These are phyloP conservation scores for Clausena lansium DNA, from an alignment of 345 rosid genomes.

Conservation along the genomic window DNA sequence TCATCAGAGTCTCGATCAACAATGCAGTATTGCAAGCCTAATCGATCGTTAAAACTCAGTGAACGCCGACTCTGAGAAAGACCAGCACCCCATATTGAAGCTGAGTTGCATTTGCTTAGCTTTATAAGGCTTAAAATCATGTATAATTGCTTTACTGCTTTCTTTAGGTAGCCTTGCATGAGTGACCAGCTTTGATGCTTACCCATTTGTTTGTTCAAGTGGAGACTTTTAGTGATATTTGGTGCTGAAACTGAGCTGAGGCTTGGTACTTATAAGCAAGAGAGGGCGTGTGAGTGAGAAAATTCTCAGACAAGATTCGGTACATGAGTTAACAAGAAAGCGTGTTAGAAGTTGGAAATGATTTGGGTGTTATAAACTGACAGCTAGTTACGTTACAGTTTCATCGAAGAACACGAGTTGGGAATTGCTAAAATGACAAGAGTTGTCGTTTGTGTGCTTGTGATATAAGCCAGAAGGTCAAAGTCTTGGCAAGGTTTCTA, in stretches of 20 bases:
- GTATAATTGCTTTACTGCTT: slow-evolving; percentile 26
- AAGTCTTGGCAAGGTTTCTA: not conserved
- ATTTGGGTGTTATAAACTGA: not conserved
- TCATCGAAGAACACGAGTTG: not conserved
- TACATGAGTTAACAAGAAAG: not conserved
- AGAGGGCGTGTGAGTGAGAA: not conserved
- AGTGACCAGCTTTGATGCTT: slow-evolving; percentile 8
- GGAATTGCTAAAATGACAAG: not conserved
- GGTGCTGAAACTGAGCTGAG: not conserved
- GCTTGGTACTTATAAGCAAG: slow-evolving; percentile 1
- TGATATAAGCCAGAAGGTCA: not conserved
- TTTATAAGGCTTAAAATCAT: slow-evolving; percentile 14
- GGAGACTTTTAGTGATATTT: too few relatives aligned
- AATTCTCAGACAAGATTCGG: slow-evolving; percentile 12
- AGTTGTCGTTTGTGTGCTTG: not conserved
- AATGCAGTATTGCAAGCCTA: slow-evolving; percentile 25
- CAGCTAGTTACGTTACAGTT: not conserved
- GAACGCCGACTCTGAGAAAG: not conserved
- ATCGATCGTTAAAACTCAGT: slow-evolving; percentile 35
- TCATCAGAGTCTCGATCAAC: slow-evolving; percentile 14
- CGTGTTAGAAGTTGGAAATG: not conserved
- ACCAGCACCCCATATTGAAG: slow-evolving; percentile 7
- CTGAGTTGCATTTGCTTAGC: slow-evolving; percentile 20
- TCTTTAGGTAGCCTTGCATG: slow-evolving; percentile 22
- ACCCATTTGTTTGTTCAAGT: slow-evolving; percentile 10